Base-by-base conservation (phyloP, 2,329 filamentous ascomycete species). In the Trichophyton verrucosum region DNA sequence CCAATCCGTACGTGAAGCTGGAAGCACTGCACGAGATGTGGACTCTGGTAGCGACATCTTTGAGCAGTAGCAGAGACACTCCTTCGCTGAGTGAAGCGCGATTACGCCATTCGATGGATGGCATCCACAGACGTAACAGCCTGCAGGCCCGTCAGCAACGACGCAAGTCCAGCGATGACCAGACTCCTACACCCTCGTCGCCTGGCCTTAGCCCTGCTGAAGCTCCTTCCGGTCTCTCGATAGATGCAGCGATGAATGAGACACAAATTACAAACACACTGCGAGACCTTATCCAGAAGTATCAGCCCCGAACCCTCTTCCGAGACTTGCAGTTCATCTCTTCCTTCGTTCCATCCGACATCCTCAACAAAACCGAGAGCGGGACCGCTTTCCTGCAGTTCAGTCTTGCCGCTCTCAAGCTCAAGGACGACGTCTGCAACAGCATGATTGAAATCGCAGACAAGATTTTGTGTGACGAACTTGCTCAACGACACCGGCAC, bases 361-460 rank as follows among this genome's bases (percentile, higher is more conserved):
- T 80, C 49, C 73, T 86, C 11, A 82, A 83, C 71, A 80, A 81
- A 66, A 81, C 78, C 2, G 79, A 81, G 15, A 77, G 78, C 58
- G 80, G 83, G 44, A 94, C 91, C 66, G 89, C 91, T 0, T 97
- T 97, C 71, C 89, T 91, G 82, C 89, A 96, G 68, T 87, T 91
- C 27, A 90, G 89, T 0, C 81, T 96, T 4, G 92, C 94, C 0
- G 91, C 92, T 1, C 79, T 96, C n/a, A 84, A 85, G 40, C 81
- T 96, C 59, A 97, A 96, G 73, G 85, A 89, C 65, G 90, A 96
- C 65, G 85, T 94, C 3, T 92, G 89, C 73, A 83, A 86, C 55
- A 89, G 88, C 58, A 95, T 88, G 84, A 82, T 89, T n/a, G 85
- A 87, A 68, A 82, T 87, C 53, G 86, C 86, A 11, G 83, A 89